Evolutionary conservation across 176 grass and related monocot species (phyloP).

Genomic region (Phoenix dactylifera): DNA sequence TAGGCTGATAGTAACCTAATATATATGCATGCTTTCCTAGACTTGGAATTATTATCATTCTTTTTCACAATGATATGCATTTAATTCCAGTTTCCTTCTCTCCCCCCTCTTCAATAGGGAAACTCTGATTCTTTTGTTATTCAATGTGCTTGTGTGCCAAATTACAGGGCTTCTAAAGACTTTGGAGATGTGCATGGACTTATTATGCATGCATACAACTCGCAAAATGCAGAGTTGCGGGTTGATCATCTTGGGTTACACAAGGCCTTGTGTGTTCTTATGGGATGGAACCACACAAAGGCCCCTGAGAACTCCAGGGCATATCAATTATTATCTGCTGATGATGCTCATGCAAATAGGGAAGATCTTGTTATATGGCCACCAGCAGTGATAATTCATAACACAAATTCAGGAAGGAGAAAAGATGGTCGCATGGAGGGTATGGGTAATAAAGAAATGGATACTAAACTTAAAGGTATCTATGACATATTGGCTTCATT

Average conservation of each 20-base stretch:
- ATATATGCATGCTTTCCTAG: no score
- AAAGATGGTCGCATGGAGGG: constrained; percentile 81
- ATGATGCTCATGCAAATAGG: constrained; percentile 75
- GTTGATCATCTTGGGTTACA: constrained; percentile 92
- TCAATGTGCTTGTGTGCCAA: constrained; percentile 1
- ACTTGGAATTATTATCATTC: no score
- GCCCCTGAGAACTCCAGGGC: constrained; percentile 81
- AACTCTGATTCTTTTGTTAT: constrained; percentile 3
- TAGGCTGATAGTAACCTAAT: no score
- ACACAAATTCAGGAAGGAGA: constrained; percentile 75
- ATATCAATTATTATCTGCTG: constrained; percentile 77
- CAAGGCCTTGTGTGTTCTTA: constrained; percentile 92
- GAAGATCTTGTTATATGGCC: constrained; percentile 96
- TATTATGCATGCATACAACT: constrained; percentile 79
- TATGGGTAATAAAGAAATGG: constrained; percentile 97
- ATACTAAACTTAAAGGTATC: constrained; percentile 93
- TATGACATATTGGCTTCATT: constrained; percentile 16
- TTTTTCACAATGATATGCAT: no score
- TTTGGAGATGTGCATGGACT: constrained; percentile 82
- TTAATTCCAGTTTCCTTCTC: no score
- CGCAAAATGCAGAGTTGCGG: constrained; percentile 51
- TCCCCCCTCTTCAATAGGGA: no score
- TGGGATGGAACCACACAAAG: constrained; percentile 92
- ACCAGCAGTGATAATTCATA: constrained; percentile 79
- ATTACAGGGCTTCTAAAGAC: constrained; percentile 87